Percentiles rank a stretch among this genome's conserved stretches.
Conservation (phyloP, 192 early-diverging fungal genomes). For the Phycomyces nitens region DNA sequence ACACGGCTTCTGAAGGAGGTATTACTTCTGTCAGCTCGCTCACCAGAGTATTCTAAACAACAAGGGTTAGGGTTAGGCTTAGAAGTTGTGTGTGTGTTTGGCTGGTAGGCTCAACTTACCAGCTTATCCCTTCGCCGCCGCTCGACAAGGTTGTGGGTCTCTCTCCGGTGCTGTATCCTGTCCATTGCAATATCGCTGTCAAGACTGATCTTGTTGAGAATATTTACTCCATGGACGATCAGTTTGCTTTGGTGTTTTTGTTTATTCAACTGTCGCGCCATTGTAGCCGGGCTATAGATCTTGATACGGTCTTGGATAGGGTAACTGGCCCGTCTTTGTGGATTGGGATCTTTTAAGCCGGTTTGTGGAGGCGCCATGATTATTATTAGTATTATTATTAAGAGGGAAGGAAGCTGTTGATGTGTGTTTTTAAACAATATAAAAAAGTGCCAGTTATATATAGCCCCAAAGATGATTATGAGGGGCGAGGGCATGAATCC, state of each 20-base stretch:
- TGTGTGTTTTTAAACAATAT: not conserved
- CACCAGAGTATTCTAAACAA: conserved; percentile 30
- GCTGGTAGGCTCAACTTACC: conserved; percentile 22
- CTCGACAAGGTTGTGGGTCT: conserved; percentile 73
- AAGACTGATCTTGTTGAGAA: conserved; percentile 66
- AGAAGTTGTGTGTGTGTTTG: no score
- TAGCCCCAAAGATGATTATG: not conserved
- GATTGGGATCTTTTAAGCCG: conserved; percentile 5
- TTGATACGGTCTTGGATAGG: conserved; percentile 32
- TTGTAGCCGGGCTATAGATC: conserved; percentile 28
- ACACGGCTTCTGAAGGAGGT: conserved; percentile 26
- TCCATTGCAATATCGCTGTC: conserved; percentile 66
- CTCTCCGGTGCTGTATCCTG: conserved; percentile 63
- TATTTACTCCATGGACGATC: conserved; percentile 65
- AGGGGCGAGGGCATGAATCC: no score
- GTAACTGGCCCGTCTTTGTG: conserved; percentile 29
- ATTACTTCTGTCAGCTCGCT: conserved; percentile 41
- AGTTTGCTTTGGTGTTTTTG: conserved; percentile 22
- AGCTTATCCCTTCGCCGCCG: conserved; percentile 66
- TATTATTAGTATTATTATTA: not conserved
- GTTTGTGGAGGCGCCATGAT: conserved; percentile 11
- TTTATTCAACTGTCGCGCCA: conserved; percentile 15
- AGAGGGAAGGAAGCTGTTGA: not conserved
- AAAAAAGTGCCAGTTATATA: not conserved
- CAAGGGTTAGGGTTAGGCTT: not conserved